Base-by-base conservation (phyloP, 2,329 filamentous ascomycete species). In the Ambrosiella xylebori region DNA sequence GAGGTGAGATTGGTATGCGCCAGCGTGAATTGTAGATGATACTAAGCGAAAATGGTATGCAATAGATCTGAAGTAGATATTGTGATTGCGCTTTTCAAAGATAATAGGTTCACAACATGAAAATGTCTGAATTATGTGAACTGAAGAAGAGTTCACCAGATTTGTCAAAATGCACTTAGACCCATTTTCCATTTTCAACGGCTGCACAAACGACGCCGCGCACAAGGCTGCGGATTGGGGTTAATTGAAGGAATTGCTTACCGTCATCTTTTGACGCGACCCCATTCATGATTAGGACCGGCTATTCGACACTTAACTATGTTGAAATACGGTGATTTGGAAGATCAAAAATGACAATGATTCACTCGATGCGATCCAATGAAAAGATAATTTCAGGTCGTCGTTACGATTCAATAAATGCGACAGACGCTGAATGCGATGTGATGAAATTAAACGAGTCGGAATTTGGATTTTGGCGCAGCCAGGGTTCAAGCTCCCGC, bases 211-310 rank as follows among this genome's bases (percentile, higher is more conserved):
- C 6, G 15, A 36, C 15, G 2, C 8, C 8, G 47, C 9, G 8
- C 27, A 15, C 17, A 36, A 51, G 47, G 19, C 17, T 35, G 13
- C 2, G 19, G 15, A 7, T n/a, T 7, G 35, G 19, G 13, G 27
- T 6, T 15, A 19, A 36, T 35, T 51, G 2, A 36, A 51, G 9
- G 13, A 35, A 51, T n/a, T 11, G 39, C 54, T 56, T 45, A 56
- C 54, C 54, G 39, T 56, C 54, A 27, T 56, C 54, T 45, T 56
- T 56, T 7, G 19, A 13, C 39, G 41, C 39, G 40, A 27, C 54
- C 9, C 40, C 19, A 41, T 7, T 41, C 54, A 56, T 56, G 12
- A 41, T 56, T 39, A 19, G 45, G 19, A 13, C 27, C 5, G 47
- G 9, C 9, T 35, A 11, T 51, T 11, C 35, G 3, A 11, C 17